Evolutionary conservation across 1,284 basidiomycete species (phyloP).

Genomic region (Boletus austroedulis): DNA sequence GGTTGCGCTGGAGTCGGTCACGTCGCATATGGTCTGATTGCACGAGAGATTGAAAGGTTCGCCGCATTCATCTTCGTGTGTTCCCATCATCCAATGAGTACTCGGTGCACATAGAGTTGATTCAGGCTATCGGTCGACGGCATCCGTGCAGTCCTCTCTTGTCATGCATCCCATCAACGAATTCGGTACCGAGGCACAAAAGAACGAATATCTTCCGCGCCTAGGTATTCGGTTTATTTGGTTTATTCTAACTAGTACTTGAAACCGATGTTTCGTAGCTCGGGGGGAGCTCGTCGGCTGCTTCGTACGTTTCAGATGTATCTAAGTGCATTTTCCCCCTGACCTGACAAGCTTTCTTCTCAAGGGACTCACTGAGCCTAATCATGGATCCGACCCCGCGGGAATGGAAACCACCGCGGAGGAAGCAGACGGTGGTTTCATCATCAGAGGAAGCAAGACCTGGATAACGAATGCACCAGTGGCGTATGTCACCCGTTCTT

Average conservation of each 20-base stretch:
- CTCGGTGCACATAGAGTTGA: conserved; percentile 61
- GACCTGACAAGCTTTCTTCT: not conserved
- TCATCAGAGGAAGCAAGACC: conserved; percentile 90
- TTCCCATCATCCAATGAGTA: not conserved
- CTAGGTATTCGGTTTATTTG: conserved; percentile 54
- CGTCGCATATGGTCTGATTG: conserved; percentile 92
- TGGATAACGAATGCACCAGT: conserved; percentile 94
- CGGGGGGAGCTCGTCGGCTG: conserved; percentile 89
- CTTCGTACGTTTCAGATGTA: conserved; percentile 61
- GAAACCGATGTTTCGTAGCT: conserved; percentile 44
- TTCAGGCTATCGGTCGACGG: conserved; percentile 94
- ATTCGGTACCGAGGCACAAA: conserved; percentile 88
- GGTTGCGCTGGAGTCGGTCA: conserved; percentile 92
- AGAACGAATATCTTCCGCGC: conserved; percentile 85
- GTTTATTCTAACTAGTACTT: conserved; percentile 2
- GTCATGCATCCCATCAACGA: conserved; percentile 98
- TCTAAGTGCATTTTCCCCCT: not conserved
- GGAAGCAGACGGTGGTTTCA: conserved; percentile 81
- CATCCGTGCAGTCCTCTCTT: conserved; percentile 93
- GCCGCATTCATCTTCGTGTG: conserved; percentile 12
- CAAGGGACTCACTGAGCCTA: conserved; percentile 92
- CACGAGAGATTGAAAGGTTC: conserved; percentile 88
- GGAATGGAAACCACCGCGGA: conserved; percentile 93
- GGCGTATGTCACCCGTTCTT: conserved; percentile 53
- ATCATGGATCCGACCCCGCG: conserved; percentile 92